These are phyloP conservation scores for Cryphonectria carpinicola DNA, from an alignment of 2,329 filamentous ascomycete species.

Conservation along the genomic window DNA sequence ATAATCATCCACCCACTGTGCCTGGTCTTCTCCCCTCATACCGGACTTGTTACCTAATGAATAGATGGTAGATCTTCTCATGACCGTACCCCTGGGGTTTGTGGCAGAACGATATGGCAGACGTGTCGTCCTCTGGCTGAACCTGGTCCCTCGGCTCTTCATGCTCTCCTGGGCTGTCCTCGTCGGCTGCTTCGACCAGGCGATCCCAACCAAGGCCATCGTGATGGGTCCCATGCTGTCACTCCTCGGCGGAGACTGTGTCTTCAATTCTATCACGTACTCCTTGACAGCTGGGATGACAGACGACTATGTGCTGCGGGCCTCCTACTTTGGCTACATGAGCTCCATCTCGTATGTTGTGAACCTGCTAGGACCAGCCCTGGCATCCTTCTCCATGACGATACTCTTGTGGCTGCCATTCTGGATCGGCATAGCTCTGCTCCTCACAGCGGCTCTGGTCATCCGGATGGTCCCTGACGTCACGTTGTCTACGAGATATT, in stretches of 20 bases:
- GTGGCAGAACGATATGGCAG: conserved; percentile 49
- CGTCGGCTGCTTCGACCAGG: conserved; percentile 43
- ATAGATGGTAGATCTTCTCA: conserved; percentile 46
- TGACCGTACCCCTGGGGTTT: conserved; percentile 54
- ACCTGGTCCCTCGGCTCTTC: conserved; percentile 46
- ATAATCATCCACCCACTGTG: too few species aligned
- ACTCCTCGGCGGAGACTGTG: conserved; percentile 53
- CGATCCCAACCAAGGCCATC: conserved; percentile 44
- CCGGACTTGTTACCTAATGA: neutral
- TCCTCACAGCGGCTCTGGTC: conserved; percentile 40
- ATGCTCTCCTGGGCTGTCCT: conserved; percentile 46
- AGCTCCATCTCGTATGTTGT: conserved; percentile 53
- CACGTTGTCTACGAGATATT: conserved; percentile 15
- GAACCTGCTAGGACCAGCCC: conserved; percentile 49
- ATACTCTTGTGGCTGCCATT: conserved; percentile 49
- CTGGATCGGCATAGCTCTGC: conserved; percentile 43
- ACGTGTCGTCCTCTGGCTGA: conserved; percentile 46
- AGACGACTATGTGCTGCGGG: conserved; percentile 46
- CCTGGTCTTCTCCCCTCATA: too few species aligned
- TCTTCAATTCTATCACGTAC: conserved; percentile 55
- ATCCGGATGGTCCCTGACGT: conserved; percentile 38
- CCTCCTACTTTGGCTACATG: conserved; percentile 56
- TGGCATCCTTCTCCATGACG: conserved; percentile 52
- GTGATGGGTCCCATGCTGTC: conserved; percentile 47
- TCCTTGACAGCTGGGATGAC: conserved; percentile 49